Evolutionary conservation across 2,329 filamentous ascomycete genomes (phyloP).

Genomic region (Orbilia ellipsospora): DNA sequence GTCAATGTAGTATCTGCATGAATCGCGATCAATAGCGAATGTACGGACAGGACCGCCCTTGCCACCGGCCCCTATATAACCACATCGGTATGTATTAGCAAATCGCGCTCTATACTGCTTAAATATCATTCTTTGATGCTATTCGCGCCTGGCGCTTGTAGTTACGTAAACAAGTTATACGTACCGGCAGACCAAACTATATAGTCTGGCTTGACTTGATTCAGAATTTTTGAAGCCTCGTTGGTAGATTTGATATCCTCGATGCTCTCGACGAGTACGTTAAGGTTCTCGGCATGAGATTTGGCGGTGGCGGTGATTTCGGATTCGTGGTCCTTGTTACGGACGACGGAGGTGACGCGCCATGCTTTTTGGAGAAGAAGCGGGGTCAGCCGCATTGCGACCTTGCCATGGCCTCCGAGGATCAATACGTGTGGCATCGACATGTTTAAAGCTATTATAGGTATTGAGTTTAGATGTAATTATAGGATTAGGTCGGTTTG

Average conservation of each 20-base stretch:
- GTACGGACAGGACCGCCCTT: conserved; percentile 71
- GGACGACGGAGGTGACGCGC: conserved; percentile 82
- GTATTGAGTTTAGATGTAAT: too few relatives aligned
- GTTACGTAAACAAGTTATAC: conserved; percentile 53
- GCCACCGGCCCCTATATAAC: conserved; percentile 68
- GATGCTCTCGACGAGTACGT: conserved; percentile 38
- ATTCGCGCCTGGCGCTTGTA: too few relatives aligned
- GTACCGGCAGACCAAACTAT: conserved; percentile 76
- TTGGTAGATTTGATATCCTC: conserved; percentile 64
- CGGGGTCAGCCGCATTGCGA: conserved; percentile 79
- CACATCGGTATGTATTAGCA: background rate
- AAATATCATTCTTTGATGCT: too few relatives aligned
- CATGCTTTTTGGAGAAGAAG: conserved; percentile 78
- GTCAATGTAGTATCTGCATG: conserved; percentile 72
- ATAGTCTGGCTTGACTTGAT: conserved; percentile 66
- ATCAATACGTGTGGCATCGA: conserved; percentile 48
- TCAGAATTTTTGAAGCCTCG: conserved; percentile 41
- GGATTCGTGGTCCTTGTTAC: conserved; percentile 64
- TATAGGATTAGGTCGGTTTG: too few relatives aligned
- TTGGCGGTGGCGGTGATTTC: conserved; percentile 40
- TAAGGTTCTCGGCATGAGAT: conserved; percentile 65
- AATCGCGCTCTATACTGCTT: background rate
- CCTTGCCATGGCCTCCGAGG: conserved; percentile 76
- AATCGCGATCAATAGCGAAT: conserved; percentile 72
- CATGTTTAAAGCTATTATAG: conserved; percentile 4